Evolutionary conservation across 2,329 filamentous ascomycete species (phyloP), one percentile per base, ranked within the genome.

Genomic region (Colletotrichum australisinense): DNA sequence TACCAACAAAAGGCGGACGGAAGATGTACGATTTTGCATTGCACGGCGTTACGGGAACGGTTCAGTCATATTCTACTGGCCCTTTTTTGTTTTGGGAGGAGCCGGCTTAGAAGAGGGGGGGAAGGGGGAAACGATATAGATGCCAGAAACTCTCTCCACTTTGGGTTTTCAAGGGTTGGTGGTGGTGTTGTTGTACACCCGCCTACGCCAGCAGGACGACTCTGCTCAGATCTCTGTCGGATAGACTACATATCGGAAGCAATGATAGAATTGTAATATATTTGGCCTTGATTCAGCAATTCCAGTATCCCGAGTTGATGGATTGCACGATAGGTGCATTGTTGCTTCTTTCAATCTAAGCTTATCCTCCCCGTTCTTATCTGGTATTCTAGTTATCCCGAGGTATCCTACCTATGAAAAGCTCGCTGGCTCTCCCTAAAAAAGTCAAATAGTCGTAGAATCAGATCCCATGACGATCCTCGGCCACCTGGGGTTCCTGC

Each of bases 21-120:
- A 24, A 12, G 46, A 32, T 68, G 49, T 57, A 32, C 67, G 26
- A 26, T 67, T 73, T 71, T 69, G 74, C 64, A 71, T 77, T 73
- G 71, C 68, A 74, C 42, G 75, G 76, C 76, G 76, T 77, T 72
- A 56, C 38, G 70, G 76, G 32, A 53, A 56, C 38, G 70, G 76
- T 28, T 24, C 58, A 28, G 73, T 24, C 42, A 58, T 26, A 35
- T 32, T 6, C 24, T 46, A 19, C n/a, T 28, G 19, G 32, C 11
- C 16, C 46, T 12, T 42, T 63, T 19, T 55, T 35, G 38, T 38
- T 14, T 30, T 8, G 4, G 59, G 38, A 28, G 7, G 42, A 49
- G 63, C 22, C 24, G 49, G 49, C 22, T 49, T 32, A 22, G 22
- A 28, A 8, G 14, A 22, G 5, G 46, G 30, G 28, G 22, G 35